These are phyloP conservation scores for Fonsecaea multimorphosa DNA, from an alignment of 2,329 filamentous ascomycete species.

Conservation along the genomic window DNA sequence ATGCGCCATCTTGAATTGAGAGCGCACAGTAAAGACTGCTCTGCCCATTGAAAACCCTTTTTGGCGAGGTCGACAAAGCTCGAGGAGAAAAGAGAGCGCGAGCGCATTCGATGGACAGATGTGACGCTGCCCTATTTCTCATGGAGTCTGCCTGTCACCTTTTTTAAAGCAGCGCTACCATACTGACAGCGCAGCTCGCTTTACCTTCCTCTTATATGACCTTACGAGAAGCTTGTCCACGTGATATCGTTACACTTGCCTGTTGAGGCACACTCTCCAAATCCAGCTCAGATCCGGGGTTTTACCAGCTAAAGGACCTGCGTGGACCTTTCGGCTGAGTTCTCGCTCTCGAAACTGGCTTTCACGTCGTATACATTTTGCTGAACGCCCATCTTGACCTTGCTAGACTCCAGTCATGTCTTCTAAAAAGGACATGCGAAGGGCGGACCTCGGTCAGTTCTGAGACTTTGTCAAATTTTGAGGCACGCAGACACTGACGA, in stretches of 20 bases:
- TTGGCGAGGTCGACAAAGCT: neutral
- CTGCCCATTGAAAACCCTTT: neutral
- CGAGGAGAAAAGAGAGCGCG: neutral
- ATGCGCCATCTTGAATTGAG: constrained; percentile 6
- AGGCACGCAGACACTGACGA: constrained; percentile 14
- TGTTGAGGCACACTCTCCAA: neutral
- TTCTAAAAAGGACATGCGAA: constrained; percentile 76
- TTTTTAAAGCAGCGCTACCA: neutral
- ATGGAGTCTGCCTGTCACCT: fast-evolving
- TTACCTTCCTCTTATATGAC: neutral
- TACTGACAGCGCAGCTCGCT: neutral
- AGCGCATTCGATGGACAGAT: neutral
- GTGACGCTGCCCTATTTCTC: neutral
- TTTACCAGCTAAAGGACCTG: neutral
- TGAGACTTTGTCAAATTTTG: neutral
- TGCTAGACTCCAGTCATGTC: constrained; percentile 58
- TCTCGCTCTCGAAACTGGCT: neutral
- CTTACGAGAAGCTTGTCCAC: neutral
- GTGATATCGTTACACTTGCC: neutral
- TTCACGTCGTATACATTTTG: neutral
- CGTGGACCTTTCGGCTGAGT: too few species aligned
- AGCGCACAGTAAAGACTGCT: neutral
- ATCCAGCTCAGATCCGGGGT: neutral
- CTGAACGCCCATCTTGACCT: neutral
- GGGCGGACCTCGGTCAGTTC: constrained; percentile 71